Evolutionary conservation across 148 eudicot species (phyloP).

Genomic region (Cornus florida): DNA sequence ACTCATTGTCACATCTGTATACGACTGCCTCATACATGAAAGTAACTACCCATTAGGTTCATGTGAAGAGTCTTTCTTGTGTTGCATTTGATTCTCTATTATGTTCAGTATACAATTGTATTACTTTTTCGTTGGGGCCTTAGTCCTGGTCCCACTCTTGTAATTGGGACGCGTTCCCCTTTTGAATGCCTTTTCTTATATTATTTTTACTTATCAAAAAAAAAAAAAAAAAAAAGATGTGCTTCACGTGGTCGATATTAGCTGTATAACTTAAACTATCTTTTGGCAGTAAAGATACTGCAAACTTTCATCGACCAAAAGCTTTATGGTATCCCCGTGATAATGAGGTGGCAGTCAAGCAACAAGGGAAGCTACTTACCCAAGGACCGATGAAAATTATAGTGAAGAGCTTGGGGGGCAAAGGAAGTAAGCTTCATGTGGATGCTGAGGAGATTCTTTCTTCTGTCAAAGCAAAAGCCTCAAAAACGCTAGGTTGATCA

Average conservation of each 20-base stretch:
- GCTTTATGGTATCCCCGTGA: slow-evolving; percentile 94
- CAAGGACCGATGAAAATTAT: slow-evolving; percentile 85
- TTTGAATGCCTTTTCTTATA: too few relatives aligned
- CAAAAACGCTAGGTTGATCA: slow-evolving; percentile 81
- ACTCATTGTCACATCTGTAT: background rate
- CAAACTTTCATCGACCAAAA: slow-evolving; percentile 95
- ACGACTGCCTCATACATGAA: background rate
- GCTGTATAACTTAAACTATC: background rate
- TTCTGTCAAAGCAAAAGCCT: slow-evolving; percentile 84
- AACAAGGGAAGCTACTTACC: slow-evolving; percentile 65
- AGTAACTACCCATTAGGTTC: background rate
- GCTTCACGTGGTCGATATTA: background rate
- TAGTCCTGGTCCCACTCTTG: too few relatives aligned
- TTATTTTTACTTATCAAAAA: too few relatives aligned
- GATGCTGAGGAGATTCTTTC: slow-evolving; percentile 81
- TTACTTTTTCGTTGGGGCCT: too few relatives aligned
- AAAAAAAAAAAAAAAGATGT: too few relatives aligned
- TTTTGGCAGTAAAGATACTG: slow-evolving; percentile 79
- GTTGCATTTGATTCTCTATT: slow-evolving; percentile 8
- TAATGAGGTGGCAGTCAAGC: slow-evolving; percentile 71
- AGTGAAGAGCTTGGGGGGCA: slow-evolving; percentile 90
- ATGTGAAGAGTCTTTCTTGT: background rate
- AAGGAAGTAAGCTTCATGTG: slow-evolving; percentile 89
- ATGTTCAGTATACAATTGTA: background rate
- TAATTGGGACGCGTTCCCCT: too few relatives aligned